Evolutionary conservation across 768 basidiomycete species (phyloP), one percentile per base, ranked within the genome.

Genomic region (Tulasnella sp.): DNA sequence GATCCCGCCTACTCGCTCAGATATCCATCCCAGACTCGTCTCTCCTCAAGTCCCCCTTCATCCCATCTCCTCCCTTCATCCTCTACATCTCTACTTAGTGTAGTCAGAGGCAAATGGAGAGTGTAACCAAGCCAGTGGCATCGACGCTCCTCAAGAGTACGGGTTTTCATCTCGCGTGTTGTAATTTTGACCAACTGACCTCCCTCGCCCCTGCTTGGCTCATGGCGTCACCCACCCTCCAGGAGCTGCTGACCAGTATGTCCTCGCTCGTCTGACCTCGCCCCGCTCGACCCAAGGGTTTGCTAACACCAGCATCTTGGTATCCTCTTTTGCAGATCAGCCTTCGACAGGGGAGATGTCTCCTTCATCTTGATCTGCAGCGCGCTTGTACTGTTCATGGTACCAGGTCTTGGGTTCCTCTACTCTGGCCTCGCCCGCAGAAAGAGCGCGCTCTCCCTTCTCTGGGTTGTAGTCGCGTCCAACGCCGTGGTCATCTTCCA

Each of bases 401-500:
- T 93, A 48, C 92, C 91, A 70, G 91, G 91, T 15, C 88, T 92
- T 44, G 90, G 76, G 26, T 81, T 81, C 77, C 81, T 81, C 44
- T 81, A 81, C 79, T 35, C 77, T 2, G 80, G 80, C 35, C 79
- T 81, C 32, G 78, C 74, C 4, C 16, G 72, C 16, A 44, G 92
- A 90, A 80, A 81, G 93, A 93, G 84, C 84, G 91, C 87, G 84
- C 81, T 94, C 29, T 89, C 91, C 37, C 83, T 94, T n/a, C 90
- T 93, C 74, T 93, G 91, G 91, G 90, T 87, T 15, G 91, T 92
- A 78, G 86, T 88, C 48, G 91, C 91, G 5, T 88, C 89, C 81
- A 93, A 93, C 81, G 92, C 91, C 9, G 86, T 93, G 80, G 89
- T 89, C 80, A 90, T 93, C 78, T 90, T 93, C 83, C 91, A 92